Base-by-base conservation (phyloP, 768 basidiomycete genomes). In the Russula brevipes region DNA sequence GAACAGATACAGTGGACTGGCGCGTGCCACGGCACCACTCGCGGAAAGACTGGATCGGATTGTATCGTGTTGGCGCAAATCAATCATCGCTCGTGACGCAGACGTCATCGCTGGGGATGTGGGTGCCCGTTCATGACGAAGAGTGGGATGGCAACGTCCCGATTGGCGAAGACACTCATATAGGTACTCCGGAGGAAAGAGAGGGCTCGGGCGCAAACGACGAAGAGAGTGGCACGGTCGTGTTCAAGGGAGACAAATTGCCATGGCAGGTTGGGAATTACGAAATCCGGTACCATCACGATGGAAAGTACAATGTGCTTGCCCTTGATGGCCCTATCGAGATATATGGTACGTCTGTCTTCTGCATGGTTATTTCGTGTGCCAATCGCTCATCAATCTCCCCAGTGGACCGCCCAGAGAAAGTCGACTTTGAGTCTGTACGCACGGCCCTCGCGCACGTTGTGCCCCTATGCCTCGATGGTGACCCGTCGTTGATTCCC, bases 231-330 rank as follows among this genome's bases (percentile, higher is more conserved):
- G 94, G 95, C 1, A 79, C 77, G 6, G 80, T 92, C 5, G 81
- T 84, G 4, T 97, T 98, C 77, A 81, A 82, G 66, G 86, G 86
- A 1, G 83, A 91, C 69, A 84, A 82, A 17, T 77, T 98, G 30
- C 94, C 96, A 2, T 97, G 95, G 94, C 75, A 83, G 41, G 80
- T 82, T 41, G 97, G 96, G 7, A 76, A 76, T 56, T 99, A 98
- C 72, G 97, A 99, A 80, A 85, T 92, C 69, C 76, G 93, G 3
- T 95, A 94, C 72, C 97, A 99, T 70, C 95, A 98, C 70, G 93
- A 97, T 73, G 94, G 94, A 53, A 98, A 95, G 73, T 91, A 99
- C 75, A 97, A 94, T 73, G 97, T 98, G 60, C 89, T 98, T 83
- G 84, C 85, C 57, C 71, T 88, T 57, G 86, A 89, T 53, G 89